Base-by-base conservation (phyloP, 805 yeast genomes). In the Hemisphaericaspora nanyangensis region DNA sequence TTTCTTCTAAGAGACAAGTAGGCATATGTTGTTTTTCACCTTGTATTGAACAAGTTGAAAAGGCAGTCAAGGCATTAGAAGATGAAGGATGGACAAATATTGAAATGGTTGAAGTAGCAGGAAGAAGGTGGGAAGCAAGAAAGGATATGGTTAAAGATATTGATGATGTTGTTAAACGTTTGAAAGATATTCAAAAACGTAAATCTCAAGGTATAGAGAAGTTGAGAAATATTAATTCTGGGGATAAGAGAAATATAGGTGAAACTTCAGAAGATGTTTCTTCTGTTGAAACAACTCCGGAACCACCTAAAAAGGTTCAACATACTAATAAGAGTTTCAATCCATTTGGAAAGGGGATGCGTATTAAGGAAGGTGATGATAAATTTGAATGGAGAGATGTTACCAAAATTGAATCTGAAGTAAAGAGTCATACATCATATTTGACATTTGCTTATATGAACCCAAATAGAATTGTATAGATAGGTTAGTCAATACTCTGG, bases 1-100 rank as follows among this genome's bases (percentile, higher is more conserved):
- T 85, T 12, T 64, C 84, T 7, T 58, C 65, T 7, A 63, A 63
- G 15, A 67, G 71, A 39, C 68, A 71, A 19, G 85, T 80, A 17
- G 80, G 85, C 3, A 74, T 93, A 38, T 93, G 99, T 63, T 93
- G 99, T 61, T 93, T 93, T 56, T 86, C 95, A 29, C 99, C 99
- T 7, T 93, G 99, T 61, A 85, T 93, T 34, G 99, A 93, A 63
- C 99, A 93, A 65, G 99, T 93, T 3, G 83, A 83, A 42, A 82
- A 85, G 56, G 86, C 98, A 0, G 79, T 91, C 10, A 82, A 77
- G 47, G 82, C 85, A 0, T 65, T 93, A 42, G 80, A 82, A 48
- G 74, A 68, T 25, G 58, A 80, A 31, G 96, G 95, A 1, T 93
- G 97, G 96, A 72, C 76, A 5, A 74, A 77, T 13, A 80, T 93